Base-by-base conservation (phyloP, 176 grass and related monocot genomes). In the Pontederia paniculata region DNA sequence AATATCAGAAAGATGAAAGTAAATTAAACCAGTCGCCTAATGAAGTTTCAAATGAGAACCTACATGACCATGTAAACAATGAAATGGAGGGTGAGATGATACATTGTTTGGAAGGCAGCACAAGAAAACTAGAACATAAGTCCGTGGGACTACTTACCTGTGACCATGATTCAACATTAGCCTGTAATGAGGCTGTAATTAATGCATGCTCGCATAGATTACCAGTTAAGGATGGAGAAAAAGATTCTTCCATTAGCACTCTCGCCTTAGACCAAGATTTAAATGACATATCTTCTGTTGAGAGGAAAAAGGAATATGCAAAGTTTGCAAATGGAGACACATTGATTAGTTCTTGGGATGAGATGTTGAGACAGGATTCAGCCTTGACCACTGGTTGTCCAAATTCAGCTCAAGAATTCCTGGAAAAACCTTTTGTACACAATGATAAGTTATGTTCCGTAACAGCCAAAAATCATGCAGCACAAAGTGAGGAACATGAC, bases 241-340 rank as follows among this genome's bases (percentile, higher is more conserved):
- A 46, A 12, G 54, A 76, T 63, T 73, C 43, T 64, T 80, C 50
- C 42, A 42, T 52, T 76, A 74, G 52, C 54, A 64, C 58, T 64
- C 69, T n/a, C 0, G 42, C 64, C 23, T 56, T 77, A 82, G 58
- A 62, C 65, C 50, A 82, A 78, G 60, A 41, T 21, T 14, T 79
- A 48, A 65, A 72, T 73, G 57, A 63, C 70, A 69, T 56, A 37
- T 45, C 54, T 74, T 79, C 63, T 68, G 43, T 61, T 12, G 54
- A 78, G 65, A 76, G 51, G 60, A 43, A 72, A 50, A 71, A 62
- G 57, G 82, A 76, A 65, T 73, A 72, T 42, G 23, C 42, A 1
- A n/a, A 53, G 15, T 14, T 48, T 52, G 20, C 42, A 53, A 68
- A 42, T 54, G 71, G 61, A 45, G 65, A 78, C 52, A n/a, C n/a